Evolutionary conservation across 2,329 filamentous ascomycete genomes (phyloP).

Genomic region (Aaosphaeria arxii): DNA sequence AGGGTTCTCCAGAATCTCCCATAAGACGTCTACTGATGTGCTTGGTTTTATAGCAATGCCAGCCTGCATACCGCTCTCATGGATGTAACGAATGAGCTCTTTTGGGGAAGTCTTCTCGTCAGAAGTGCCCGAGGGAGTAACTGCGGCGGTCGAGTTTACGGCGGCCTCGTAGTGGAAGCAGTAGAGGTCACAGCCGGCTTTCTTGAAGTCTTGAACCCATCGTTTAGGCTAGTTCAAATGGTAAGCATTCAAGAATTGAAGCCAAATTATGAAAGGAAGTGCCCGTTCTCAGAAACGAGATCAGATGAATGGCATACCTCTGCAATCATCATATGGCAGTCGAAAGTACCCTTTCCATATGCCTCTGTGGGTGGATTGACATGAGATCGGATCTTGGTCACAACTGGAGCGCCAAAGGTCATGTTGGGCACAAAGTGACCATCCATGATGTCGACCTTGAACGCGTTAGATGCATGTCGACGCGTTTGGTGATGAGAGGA

Average conservation of each 20-base stretch:
- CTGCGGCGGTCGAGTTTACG: constrained; percentile 75
- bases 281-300: too few relatives aligned
- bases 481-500: constrained; percentile 1
- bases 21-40: constrained; percentile 86
- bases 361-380: constrained; percentile 70
- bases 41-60: constrained; percentile 95
- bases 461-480: constrained; percentile 59
- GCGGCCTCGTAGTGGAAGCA: constrained; percentile 99
- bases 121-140: constrained; percentile 67
- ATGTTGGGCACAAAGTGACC: constrained; percentile 99
- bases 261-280: neutral
- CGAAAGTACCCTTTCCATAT: constrained; percentile 85
- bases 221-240: constrained; percentile 71
- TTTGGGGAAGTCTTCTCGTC: constrained; percentile 75
- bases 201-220: constrained; percentile 95
- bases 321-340: constrained; percentile 99
- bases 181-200: constrained; percentile 95
- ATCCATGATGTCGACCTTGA: constrained; percentile 97
- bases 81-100: constrained; percentile 86
- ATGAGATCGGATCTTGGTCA: constrained; percentile 86
- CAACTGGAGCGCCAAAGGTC: constrained; percentile 92
- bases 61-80: constrained; percentile 81
- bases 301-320: constrained; percentile 59
- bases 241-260: constrained; percentile 5
- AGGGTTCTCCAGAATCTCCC: constrained; percentile 76